Conservation (phyloP, 2,329 filamentous ascomycete genomes). For the Penicillium sumatraense region DNA sequence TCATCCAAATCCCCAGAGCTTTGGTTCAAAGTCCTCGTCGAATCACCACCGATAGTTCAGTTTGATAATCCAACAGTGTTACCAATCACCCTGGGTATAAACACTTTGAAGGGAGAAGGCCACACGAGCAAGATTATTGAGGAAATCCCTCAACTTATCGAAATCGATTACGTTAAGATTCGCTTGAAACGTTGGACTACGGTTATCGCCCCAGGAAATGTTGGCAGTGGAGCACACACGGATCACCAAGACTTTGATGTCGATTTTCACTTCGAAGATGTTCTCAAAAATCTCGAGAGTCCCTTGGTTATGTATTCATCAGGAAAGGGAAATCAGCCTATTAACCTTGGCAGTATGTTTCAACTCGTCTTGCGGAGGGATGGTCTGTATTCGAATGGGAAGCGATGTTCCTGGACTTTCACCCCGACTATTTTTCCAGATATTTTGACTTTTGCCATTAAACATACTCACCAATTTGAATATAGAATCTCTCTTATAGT, state of each 20-base stretch:
- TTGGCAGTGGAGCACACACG: not conserved
- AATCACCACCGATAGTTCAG: conserved; percentile 33
- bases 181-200: conserved; percentile 13
- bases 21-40: conserved; percentile 28
- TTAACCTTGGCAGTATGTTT: conserved; percentile 21
- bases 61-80: conserved; percentile 19
- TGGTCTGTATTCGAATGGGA: conserved; percentile 8
- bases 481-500: conserved; percentile 20
- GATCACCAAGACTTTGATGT: not conserved
- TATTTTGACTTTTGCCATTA: conserved; percentile 25
- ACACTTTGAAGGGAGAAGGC: not conserved
- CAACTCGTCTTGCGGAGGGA: conserved; percentile 18
- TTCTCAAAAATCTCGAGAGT: conserved; percentile 4
- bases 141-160: conserved; percentile 15
- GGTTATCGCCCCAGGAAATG: conserved; percentile 17
- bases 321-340: conserved; percentile 7
- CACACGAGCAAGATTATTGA: conserved; percentile 14
- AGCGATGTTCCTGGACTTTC: not conserved
- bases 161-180: conserved; percentile 20
- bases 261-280: conserved; percentile 5
- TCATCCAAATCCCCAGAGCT: conserved; percentile 40
- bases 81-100: conserved; percentile 18
- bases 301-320: conserved; percentile 14
- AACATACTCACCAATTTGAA: conserved; percentile 12
- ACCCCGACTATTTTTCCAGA: conserved; percentile 15